A percentile compares a stretch with the other conserved stretches of the same genome.
phyloP scores from a whole-genome alignment of 257 asterid genomes.

The Cordia subcordata region DNA sequence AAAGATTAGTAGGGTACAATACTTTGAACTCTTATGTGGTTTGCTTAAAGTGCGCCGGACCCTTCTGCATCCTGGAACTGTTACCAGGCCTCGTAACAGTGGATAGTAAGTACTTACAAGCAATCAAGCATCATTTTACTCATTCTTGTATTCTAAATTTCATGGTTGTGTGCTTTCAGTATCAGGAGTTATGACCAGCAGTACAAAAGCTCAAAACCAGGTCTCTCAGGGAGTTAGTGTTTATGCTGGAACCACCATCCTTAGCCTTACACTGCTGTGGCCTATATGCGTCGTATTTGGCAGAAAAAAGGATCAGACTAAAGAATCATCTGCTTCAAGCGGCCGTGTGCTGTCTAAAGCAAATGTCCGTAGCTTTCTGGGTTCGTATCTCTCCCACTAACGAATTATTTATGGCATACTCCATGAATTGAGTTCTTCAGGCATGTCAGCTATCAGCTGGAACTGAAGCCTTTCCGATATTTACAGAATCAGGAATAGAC shows the following conservation, averaged over 20 bases:
- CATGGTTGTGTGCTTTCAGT: slow-evolving; percentile 20
- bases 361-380: slow-evolving; percentile 17
- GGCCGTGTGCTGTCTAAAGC: slow-evolving; percentile 1
- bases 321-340: slow-evolving; percentile 8
- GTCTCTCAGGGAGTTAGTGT: slow-evolving; percentile 58
- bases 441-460: neutral
- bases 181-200: slow-evolving; percentile 52
- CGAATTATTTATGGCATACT: neutral
- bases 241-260: slow-evolving; percentile 63
- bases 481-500: slow-evolving; percentile 40
- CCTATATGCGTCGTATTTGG: slow-evolving; percentile 54
- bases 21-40: no score
- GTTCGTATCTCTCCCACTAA: slow-evolving; percentile 21
- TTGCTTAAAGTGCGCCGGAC: no score
- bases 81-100: slow-evolving; percentile 35
- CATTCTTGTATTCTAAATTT: no score
- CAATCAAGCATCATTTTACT: neutral
- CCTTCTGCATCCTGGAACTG: no score
- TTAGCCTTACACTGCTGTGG: slow-evolving; percentile 60
- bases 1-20: no score
- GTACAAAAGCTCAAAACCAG: slow-evolving; percentile 47
- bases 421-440: neutral
- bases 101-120: slow-evolving; percentile 21
- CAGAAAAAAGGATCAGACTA: neutral
- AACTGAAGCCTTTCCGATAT: neutral